phyloP scores from a whole-genome alignment of 192 early-diverging fungal species.

The Podila horticola region DNA sequence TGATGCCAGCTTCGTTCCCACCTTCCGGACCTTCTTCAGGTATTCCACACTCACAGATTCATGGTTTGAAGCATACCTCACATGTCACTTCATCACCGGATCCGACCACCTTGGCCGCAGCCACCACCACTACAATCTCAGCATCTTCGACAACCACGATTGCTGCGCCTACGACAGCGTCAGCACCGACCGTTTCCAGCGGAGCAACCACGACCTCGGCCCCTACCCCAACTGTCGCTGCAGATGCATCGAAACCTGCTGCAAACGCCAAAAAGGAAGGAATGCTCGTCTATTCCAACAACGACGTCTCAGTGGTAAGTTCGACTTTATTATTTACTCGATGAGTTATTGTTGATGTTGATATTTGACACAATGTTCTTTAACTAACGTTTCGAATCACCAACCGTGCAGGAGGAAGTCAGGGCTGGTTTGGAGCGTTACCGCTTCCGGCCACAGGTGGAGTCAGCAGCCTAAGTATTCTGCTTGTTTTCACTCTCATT shows the following conservation, averaged over 20 bases:
- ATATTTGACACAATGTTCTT: constrained; percentile 4
- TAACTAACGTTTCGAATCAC: neutral
- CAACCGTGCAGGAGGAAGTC: constrained; percentile 56
- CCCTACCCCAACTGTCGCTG: neutral
- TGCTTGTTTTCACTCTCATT: neutral
- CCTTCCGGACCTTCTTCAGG: constrained; percentile 21
- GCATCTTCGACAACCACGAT: constrained; percentile 8
- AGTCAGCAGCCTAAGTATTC: constrained; percentile 47
- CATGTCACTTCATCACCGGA: constrained; percentile 48
- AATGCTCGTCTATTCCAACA: constrained; percentile 57
- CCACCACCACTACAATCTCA: constrained; percentile 13
- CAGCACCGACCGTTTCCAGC: constrained; percentile 2
- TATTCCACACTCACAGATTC: constrained; percentile 41
- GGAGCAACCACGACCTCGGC: constrained; percentile 18
- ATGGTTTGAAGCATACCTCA: constrained; percentile 50
- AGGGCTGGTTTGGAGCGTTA: constrained; percentile 57
- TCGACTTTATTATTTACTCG: neutral
- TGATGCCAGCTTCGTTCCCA: neutral
- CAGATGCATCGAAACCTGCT: neutral
- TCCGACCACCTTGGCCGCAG: constrained; percentile 16
- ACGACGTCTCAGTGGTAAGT: constrained; percentile 65
- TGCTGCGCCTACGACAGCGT: neutral
- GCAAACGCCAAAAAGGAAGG: constrained; percentile 46
- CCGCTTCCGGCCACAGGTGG: constrained; percentile 48
- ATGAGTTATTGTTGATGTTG: neutral